A percentile compares a stretch with the other conserved stretches of the same genome.
Conservation (phyloP, 805 yeast genomes). For the Kodamaea sagamina region DNA sequence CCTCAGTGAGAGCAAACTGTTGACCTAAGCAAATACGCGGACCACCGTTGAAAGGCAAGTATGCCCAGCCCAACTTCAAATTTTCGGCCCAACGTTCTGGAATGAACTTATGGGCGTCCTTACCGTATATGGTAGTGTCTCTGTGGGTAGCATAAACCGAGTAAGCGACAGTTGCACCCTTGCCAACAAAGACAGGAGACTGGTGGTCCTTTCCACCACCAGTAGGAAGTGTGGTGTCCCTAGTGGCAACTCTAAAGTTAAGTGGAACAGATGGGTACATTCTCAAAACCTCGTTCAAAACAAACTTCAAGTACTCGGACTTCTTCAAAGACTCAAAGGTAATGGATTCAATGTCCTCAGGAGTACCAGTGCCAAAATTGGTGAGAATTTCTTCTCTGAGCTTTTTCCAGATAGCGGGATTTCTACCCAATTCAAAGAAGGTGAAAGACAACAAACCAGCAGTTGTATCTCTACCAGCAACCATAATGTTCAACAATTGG, state of each 20-base stretch:
- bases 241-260: slow-evolving; percentile 28
- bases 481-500: slow-evolving; percentile 31
- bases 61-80: slow-evolving; percentile 29
- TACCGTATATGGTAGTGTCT: slow-evolving; percentile 24
- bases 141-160: slow-evolving; percentile 46
- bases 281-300: slow-evolving; percentile 29
- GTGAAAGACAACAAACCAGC: slow-evolving; percentile 31
- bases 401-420: slow-evolving; percentile 22
- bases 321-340: slow-evolving; percentile 27
- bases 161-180: slow-evolving; percentile 27
- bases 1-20: slow-evolving; percentile 32
- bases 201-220: slow-evolving; percentile 28
- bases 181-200: slow-evolving; percentile 21
- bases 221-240: slow-evolving; percentile 27
- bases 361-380: slow-evolving; percentile 25
- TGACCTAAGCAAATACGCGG: slow-evolving; percentile 34
- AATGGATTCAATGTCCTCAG: slow-evolving; percentile 23
- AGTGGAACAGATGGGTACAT: slow-evolving; percentile 31
- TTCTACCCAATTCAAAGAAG: slow-evolving; percentile 26
- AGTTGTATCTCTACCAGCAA: slow-evolving; percentile 33
- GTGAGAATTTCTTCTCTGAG: slow-evolving; percentile 23
- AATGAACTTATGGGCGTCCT: slow-evolving; percentile 23
- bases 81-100: slow-evolving; percentile 28
- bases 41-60: slow-evolving; percentile 31
- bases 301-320: slow-evolving; percentile 29